phyloP scores from a whole-genome alignment of 257 asterid species.

The Solanum infundibuliforme region DNA sequence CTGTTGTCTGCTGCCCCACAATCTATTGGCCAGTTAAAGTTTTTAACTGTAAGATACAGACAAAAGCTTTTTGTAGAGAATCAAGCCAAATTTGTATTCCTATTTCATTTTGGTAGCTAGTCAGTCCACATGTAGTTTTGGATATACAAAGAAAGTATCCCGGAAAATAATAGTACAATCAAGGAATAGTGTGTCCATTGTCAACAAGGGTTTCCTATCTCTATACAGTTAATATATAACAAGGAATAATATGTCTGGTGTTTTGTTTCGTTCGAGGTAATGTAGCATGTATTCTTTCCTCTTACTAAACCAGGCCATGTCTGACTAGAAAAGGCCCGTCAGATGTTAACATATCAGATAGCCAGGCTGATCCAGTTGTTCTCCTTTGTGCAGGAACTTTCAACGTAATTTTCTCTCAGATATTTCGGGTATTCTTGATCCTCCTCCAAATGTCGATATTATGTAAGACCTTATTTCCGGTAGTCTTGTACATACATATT shows the following conservation, averaged over 20 bases:
- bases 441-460: constrained; percentile 37
- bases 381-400: constrained; percentile 33
- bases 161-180: neutral
- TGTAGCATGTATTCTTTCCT: neutral
- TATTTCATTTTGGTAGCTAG: neutral
- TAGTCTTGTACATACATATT: neutral
- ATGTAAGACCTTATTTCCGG: constrained; percentile 11
- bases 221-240: neutral
- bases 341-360: neutral
- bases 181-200: neutral
- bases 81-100: neutral
- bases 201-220: neutral
- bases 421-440: constrained; percentile 26
- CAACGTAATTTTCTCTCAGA: constrained; percentile 35
- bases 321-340: neutral
- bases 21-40: neutral
- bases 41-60: neutral
- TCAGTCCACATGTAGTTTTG: neutral
- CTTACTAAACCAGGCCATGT: neutral
- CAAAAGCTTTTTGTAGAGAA: neutral
- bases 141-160: neutral
- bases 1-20: neutral
- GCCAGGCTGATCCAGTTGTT: neutral
- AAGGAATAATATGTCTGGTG: neutral
- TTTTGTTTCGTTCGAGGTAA: neutral